Evolutionary conservation across 768 basidiomycete genomes (phyloP), one percentile per base, ranked within the genome.

Genomic region (Hericium coralloides): DNA sequence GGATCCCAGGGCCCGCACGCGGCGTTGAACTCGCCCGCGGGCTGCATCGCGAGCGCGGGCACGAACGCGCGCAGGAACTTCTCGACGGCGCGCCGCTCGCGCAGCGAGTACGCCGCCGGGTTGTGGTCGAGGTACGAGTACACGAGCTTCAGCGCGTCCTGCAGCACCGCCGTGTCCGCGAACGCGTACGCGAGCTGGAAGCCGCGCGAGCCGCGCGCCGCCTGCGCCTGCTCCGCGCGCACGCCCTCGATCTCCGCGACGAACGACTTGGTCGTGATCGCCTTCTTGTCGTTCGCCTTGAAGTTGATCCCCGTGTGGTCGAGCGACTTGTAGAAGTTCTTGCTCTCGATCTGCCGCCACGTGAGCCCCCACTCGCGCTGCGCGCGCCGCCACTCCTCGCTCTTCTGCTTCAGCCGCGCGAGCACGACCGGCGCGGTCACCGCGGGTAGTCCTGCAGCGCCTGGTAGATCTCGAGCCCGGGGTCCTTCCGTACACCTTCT

Each of bases 271-370:
- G 89, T 78, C 7, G 88, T 92, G 66, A 94, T 88, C 58, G 79
- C 81, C 72, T 92, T 92, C 81, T 98, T 98, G 77, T 99, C 97
- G 69, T 92, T 95, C 57, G 79, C 79, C 75, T 98, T 98, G 83
- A 95, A 97, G 58, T 79, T 83, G 69, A 91, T 89, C 17, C 93
- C 95, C 69, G 97, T 95, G 66, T 97, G 92, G 68, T 99, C 97
- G 52, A 98, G 83, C 31, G 89, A 87, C 73, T 95, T 98, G 83
- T 97, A 95, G 68, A 95, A 98, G 74, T 98, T 98, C 74, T 93
- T 94, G 56, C 87, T 87, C 65, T 99, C 93, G 51, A 95, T 89
- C 69, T 98, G 95, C 52, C 93, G 80, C 97, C 97, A 98, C 15
- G 93, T 95, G 59, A 89, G 82, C 72, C 88, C 92, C 92, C 93